Base-by-base conservation (phyloP, 2,329 filamentous ascomycete species). In the Neocucurbitaria cava region DNA sequence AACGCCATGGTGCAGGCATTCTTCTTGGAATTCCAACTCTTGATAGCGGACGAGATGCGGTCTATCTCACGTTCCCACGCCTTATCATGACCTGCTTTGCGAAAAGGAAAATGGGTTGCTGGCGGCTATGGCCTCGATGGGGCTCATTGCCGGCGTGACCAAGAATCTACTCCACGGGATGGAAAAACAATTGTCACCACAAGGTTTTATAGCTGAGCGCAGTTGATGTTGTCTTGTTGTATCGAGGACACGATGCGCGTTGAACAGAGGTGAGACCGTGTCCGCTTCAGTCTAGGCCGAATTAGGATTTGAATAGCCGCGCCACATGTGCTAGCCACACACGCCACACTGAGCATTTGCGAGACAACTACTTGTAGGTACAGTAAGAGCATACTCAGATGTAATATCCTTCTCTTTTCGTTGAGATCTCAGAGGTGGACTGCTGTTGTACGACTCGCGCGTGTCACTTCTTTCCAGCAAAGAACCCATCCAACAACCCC, bases 401-500 rank as follows among this genome's bases (percentile, higher is more conserved):
- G n/a, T n/a, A n/a, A n/a, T n/a, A n/a, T n/a, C n/a, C n/a, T n/a
- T n/a, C n/a, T n/a, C n/a, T n/a, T n/a, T n/a, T n/a, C n/a, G n/a
- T n/a, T n/a, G n/a, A n/a, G n/a, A n/a, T n/a, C n/a, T n/a, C n/a
- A n/a, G n/a, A n/a, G n/a, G n/a, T n/a, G n/a, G n/a, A n/a, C n/a
- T n/a, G n/a, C 10, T 13, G 11, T 15, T 23, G n/a, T 15, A 18
- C 7, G 7, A 8, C 5, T 10, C 10, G 8, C n/a, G n/a, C n/a
- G n/a, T n/a, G 35, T 52, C 35, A 68, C 20, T 23, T 46, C 56
- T 73, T 76, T 36, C 51, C 68, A 35, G 56, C 63, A 60, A 78
- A 79, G 54, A 81, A 79, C 3, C 45, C 57, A 53, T 62, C 66
- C 52, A 80, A 53, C 15, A 53, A 62, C 30, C 61, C 58, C 38